Percentiles rank a stretch among this genome's conserved stretches.
Conservation (phyloP, 2,329 filamentous ascomycete species). For the Fusarium algeriense region DNA sequence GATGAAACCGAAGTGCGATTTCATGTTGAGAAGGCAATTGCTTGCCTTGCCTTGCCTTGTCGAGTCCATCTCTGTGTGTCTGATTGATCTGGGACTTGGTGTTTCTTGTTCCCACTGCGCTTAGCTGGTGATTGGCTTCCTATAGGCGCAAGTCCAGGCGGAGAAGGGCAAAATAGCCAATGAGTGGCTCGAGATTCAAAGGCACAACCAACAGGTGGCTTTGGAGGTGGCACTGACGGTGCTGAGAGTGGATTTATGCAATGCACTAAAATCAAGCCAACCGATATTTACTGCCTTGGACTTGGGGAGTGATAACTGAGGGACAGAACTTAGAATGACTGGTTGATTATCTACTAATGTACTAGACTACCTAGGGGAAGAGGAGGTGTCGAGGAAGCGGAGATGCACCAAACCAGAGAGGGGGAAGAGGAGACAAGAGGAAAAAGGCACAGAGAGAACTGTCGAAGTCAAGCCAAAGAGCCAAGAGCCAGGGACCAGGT, state of each 20-base stretch:
- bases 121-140: slow-evolving; percentile 8
- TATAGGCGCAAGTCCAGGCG: background rate
- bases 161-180: slow-evolving; percentile 15
- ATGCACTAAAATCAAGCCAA: slow-evolving; percentile 8
- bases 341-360: background rate
- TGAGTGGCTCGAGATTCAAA: slow-evolving; percentile 15
- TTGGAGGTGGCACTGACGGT: background rate
- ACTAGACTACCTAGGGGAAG: background rate
- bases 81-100: background rate
- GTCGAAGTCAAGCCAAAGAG: background rate
- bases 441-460: background rate
- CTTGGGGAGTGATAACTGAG: background rate
- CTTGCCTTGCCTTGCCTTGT: background rate
- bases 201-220: slow-evolving; percentile 6
- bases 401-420: background rate
- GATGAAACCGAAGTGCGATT: background rate
- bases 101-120: background rate
- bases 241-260: background rate
- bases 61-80: background rate
- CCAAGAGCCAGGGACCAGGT: background rate
- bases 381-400: background rate
- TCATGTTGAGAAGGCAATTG: background rate
- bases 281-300: background rate
- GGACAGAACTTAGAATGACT: background rate
- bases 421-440: background rate